Conservation (phyloP, 345 rosid genomes). For the Erucastrum elatum region DNA sequence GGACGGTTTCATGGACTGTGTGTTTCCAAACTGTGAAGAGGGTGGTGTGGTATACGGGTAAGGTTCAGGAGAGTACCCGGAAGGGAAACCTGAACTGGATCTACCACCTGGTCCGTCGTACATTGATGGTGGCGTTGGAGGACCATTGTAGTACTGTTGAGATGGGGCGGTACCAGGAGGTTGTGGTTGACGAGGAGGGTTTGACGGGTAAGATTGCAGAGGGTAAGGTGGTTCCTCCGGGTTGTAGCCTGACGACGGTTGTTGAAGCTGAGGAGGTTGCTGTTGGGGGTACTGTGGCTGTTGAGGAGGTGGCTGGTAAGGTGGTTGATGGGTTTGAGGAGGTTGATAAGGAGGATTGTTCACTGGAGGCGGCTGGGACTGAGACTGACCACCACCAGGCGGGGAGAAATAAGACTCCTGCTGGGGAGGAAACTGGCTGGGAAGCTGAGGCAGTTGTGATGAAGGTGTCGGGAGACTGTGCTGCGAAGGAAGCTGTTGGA, state of each 20-base stretch:
- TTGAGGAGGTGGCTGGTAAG: conserved; percentile 58
- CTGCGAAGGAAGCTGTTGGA: conserved; percentile 45
- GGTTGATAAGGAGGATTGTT: conserved; percentile 64
- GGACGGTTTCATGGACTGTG: conserved; percentile 53
- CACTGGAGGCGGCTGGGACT: conserved; percentile 56
- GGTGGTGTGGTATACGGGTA: conserved; percentile 56
- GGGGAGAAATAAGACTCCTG: conserved; percentile 67
- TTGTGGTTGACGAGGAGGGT: conserved; percentile 54
- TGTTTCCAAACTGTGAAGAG: conserved; percentile 61
- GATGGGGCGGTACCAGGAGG: conserved; percentile 55
- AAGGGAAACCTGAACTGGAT: conserved; percentile 60
- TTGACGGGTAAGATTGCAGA: conserved; percentile 57
- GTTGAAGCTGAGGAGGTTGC: conserved; percentile 55
- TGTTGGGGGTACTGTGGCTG: conserved; percentile 69
- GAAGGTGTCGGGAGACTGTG: conserved; percentile 52
- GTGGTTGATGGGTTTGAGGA: conserved; percentile 48
- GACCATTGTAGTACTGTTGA: conserved; percentile 61
- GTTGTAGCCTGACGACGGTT: conserved; percentile 59
- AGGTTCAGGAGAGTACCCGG: conserved; percentile 59
- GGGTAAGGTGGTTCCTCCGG: conserved; percentile 58
- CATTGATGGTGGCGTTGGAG: conserved; percentile 54
- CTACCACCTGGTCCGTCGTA: conserved; percentile 63
- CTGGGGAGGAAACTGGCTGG: conserved; percentile 69
- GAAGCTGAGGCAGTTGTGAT: conserved; percentile 55
- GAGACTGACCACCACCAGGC: conserved; percentile 52